These are phyloP conservation scores for Cyathus striatus DNA, from an alignment of 768 basidiomycete species.

Conservation along the genomic window DNA sequence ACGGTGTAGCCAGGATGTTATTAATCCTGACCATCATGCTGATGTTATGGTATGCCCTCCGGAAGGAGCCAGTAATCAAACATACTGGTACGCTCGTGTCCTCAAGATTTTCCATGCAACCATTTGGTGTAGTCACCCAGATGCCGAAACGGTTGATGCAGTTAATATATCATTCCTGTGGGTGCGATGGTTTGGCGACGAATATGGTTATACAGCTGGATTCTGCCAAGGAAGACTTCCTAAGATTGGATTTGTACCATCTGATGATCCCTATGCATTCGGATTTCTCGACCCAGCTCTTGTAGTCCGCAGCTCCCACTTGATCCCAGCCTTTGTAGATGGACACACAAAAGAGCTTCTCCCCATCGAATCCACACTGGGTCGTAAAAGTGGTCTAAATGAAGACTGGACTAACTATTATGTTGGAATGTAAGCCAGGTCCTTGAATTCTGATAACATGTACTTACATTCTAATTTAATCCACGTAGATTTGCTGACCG, in stretches of 20 bases:
- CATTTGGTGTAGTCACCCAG: constrained; percentile 9
- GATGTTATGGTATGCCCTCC: constrained; percentile 23
- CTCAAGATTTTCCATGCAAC: constrained; percentile 15
- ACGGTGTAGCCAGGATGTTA: constrained; percentile 13
- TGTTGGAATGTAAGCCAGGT: constrained; percentile 21
- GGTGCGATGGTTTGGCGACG: constrained; percentile 31
- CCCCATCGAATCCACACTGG: not conserved
- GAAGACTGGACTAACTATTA: constrained; percentile 23
- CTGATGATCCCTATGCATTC: constrained; percentile 13
- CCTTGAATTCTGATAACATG: too few relatives aligned
- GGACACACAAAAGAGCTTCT: constrained; percentile 14
- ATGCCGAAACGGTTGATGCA: not conserved
- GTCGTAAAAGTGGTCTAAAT: constrained; percentile 2
- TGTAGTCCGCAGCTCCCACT: constrained; percentile 20
- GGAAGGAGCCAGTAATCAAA: constrained; percentile 8
- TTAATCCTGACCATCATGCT: constrained; percentile 20
- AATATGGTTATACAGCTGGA: constrained; percentile 8
- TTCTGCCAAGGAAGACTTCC: not conserved
- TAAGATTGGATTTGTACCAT: not conserved
- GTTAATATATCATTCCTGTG: constrained; percentile 26
- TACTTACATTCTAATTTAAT: not conserved
- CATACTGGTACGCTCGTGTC: constrained; percentile 19
- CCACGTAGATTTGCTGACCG: not conserved
- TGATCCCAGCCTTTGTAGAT: constrained; percentile 22
- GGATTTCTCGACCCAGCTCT: constrained; percentile 23